phyloP scores from a whole-genome alignment of 2,329 filamentous ascomycete species.

The Meredithiella fracta region DNA sequence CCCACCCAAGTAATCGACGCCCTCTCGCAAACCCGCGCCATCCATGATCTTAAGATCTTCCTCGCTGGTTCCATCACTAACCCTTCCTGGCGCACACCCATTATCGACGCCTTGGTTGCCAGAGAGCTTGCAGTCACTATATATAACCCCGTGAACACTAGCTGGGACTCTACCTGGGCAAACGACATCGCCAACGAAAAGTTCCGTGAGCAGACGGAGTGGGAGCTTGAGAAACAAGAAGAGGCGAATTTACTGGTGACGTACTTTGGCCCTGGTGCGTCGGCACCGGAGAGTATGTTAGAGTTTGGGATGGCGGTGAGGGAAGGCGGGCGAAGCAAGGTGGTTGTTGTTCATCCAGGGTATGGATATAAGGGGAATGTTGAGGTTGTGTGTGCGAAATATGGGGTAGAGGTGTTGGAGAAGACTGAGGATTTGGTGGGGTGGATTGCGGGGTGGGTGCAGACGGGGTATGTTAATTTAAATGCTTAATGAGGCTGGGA shows the following conservation, averaged over 20 bases:
- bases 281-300: constrained; percentile 40
- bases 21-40: constrained; percentile 17
- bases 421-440: constrained; percentile 14
- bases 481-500: not conserved
- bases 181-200: constrained; percentile 31
- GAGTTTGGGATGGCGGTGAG: constrained; percentile 40
- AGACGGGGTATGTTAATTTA: not conserved
- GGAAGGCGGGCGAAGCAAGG: constrained; percentile 25
- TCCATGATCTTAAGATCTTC: constrained; percentile 29
- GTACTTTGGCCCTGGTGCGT: constrained; percentile 36
- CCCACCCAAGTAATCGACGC: constrained; percentile 21
- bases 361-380: constrained; percentile 48
- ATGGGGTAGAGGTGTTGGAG: constrained; percentile 28
- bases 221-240: constrained; percentile 44
- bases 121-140: constrained; percentile 32
- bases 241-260: constrained; percentile 37
- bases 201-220: constrained; percentile 39
- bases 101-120: constrained; percentile 26
- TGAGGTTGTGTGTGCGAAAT: constrained; percentile 35
- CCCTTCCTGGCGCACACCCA: constrained; percentile 33
- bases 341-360: constrained; percentile 35
- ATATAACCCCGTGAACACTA: constrained; percentile 37
- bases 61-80: constrained; percentile 40
- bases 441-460: not conserved
- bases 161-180: constrained; percentile 39